These are phyloP conservation scores for Cladophialophora exuberans DNA, from an alignment of 2,329 filamentous ascomycete species.

Conservation along the genomic window DNA sequence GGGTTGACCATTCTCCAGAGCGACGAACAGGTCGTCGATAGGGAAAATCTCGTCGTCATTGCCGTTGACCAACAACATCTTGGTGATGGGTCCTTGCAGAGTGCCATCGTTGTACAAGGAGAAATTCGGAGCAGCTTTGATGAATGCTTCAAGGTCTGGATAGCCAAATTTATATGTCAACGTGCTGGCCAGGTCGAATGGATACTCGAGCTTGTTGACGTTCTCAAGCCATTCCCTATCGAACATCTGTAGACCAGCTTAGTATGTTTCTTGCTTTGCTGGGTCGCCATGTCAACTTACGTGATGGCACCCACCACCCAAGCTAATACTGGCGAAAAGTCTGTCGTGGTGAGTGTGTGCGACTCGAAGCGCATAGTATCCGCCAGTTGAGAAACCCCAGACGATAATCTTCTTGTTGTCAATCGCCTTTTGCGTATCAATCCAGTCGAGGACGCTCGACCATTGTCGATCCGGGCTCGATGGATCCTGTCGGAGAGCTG, in stretches of 20 bases:
- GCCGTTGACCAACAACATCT: conserved; percentile 60
- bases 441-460: conserved; percentile 58
- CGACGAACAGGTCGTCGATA: conserved; percentile 62
- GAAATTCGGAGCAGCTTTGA: conserved; percentile 54
- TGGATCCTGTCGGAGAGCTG: conserved; percentile 65
- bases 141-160: conserved; percentile 49
- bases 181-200: conserved; percentile 59
- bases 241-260: conserved; percentile 50
- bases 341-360: conserved; percentile 61
- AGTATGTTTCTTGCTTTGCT: not conserved
- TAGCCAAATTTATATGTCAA: conserved; percentile 55
- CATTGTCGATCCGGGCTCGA: conserved; percentile 59
- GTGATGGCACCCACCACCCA: conserved; percentile 61
- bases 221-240: conserved; percentile 56
- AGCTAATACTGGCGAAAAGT: conserved; percentile 56
- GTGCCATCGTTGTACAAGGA: conserved; percentile 60
- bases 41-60: conserved; percentile 65
- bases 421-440: conserved; percentile 51
- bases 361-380: conserved; percentile 61
- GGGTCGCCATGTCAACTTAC: not conserved
- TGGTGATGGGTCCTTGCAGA: conserved; percentile 53
- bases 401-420: conserved; percentile 54
- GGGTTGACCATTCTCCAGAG: conserved; percentile 55
- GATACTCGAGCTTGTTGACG: conserved; percentile 62
- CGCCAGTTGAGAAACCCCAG: conserved; percentile 62